Conservation (phyloP, 768 basidiomycete species). For the Pulveroboletus sp. region DNA sequence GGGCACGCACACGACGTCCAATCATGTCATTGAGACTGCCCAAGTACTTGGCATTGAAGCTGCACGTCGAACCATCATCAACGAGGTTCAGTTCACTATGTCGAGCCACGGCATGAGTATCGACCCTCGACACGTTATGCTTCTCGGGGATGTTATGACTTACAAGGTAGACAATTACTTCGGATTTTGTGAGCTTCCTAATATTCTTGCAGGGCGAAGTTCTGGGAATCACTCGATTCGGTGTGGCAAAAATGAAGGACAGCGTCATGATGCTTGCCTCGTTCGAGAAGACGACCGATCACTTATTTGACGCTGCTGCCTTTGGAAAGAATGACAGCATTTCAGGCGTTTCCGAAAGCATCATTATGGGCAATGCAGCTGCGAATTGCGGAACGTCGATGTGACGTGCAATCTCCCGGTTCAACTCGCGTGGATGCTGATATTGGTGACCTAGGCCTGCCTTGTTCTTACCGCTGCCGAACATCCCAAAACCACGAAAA, state of each 20-base stretch:
- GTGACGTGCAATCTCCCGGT: slow-evolving; percentile 41
- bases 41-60: slow-evolving; percentile 98
- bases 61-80: slow-evolving; percentile 88
- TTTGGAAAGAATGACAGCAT: slow-evolving; percentile 94
- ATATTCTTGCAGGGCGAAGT: slow-evolving; percentile 75
- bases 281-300: slow-evolving; percentile 99
- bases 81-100: slow-evolving; percentile 98
- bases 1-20: slow-evolving; percentile 88
- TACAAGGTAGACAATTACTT: slow-evolving; percentile 65
- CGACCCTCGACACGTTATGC: slow-evolving; percentile 97
- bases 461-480: slow-evolving; percentile 29
- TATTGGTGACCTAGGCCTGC: slow-evolving; percentile 28
- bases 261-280: slow-evolving; percentile 98
- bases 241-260: slow-evolving; percentile 99
- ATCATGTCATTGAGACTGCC: slow-evolving; percentile 95
- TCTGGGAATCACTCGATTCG: slow-evolving; percentile 96
- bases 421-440: slow-evolving; percentile 4
- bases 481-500: slow-evolving; percentile 32
- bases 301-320: slow-evolving; percentile 95
- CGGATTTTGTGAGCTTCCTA: background rate
- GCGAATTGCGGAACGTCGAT: slow-evolving; percentile 93
- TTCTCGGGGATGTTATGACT: slow-evolving; percentile 97
- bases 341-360: slow-evolving; percentile 96
- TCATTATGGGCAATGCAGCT: slow-evolving; percentile 98
- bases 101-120: slow-evolving; percentile 96